Conservation (phyloP, 2,329 filamentous ascomycete genomes). For the Ophiocordyceps sinensis region DNA sequence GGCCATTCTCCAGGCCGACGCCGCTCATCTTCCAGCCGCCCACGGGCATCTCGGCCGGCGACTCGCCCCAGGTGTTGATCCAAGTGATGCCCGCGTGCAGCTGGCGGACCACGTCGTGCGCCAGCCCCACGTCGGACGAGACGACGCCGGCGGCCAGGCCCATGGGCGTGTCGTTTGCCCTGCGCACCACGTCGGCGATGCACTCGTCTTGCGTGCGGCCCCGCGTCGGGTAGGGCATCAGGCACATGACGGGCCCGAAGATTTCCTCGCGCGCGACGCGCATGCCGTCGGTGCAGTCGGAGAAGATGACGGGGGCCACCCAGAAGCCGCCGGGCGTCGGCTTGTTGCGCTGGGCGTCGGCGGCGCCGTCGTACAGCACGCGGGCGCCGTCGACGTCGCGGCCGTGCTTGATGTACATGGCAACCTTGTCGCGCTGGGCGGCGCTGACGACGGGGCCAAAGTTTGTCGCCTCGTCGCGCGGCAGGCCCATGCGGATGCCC, state of each 20-base stretch:
- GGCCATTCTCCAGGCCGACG: slow-evolving; percentile 74
- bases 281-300: slow-evolving; percentile 74
- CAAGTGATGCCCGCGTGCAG: slow-evolving; percentile 79
- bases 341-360: slow-evolving; percentile 35
- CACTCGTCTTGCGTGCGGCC: slow-evolving; percentile 16
- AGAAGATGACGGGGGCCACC: slow-evolving; percentile 74
- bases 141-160: slow-evolving; percentile 79
- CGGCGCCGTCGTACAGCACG: slow-evolving; percentile 56
- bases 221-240: slow-evolving; percentile 53
- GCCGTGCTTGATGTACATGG: slow-evolving; percentile 62
- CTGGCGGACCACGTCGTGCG: slow-evolving; percentile 55
- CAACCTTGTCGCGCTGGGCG: slow-evolving; percentile 62
- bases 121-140: slow-evolving; percentile 57
- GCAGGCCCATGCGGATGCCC: slow-evolving; percentile 63
- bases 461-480: slow-evolving; percentile 61
- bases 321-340: slow-evolving; percentile 56
- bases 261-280: slow-evolving; percentile 70
- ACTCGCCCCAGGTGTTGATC: slow-evolving; percentile 92
- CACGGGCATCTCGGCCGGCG: slow-evolving; percentile 80
- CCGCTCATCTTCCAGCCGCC: slow-evolving; percentile 89
- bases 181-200: slow-evolving; percentile 52
- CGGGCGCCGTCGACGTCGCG: slow-evolving; percentile 58
- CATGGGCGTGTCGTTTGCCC: slow-evolving; percentile 64
- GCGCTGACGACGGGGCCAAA: slow-evolving; percentile 72
- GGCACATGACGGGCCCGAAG: slow-evolving; percentile 76